Base-by-base conservation (phyloP, 768 basidiomycete genomes). In the Auriscalpium microsporum region DNA sequence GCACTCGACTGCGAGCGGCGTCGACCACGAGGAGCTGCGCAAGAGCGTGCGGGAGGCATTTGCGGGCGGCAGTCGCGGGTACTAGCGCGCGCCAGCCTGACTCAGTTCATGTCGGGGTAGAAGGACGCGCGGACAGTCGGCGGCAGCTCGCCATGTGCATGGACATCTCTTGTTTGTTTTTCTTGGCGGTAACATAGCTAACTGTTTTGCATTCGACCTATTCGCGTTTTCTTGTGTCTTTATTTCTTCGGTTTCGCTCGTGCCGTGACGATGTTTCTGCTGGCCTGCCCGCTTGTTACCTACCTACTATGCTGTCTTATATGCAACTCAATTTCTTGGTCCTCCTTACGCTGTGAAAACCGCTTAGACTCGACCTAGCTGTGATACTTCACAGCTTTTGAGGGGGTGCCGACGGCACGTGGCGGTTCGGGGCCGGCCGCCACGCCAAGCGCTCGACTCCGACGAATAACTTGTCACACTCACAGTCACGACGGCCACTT, bases 1-100 rank as follows among this genome's bases (percentile, higher is more conserved):
- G 60, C 83, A 79, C 17, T 79, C 72, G 58, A 76, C 73, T 57
- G 67, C 65, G 34, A 65, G 72, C 50, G 66, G 70, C 10, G 75
- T 79, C 52, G 85, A 87, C n/a, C 85, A 88, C 54, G 88, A 90
- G 57, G 88, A 90, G 68, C 74, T 93, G 54, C 73, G 88, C 64
- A 77, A 82, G 68, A 93, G 90, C 59, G 87, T 93, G 54, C 76
- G 86, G 53, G 90, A 92, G 62, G 90, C 90, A 8, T 85, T 92
- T 57, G 78, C 77, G n/a, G 76, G 81, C 10, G 78, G 82, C 45
- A 82, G 83, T 23, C 78, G 81, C 52, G 63, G 67, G 52, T 57
- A 55, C 45, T 55, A 62, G 36, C 56, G 58, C 56, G 58, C 11
- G 17, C 40, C 33, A 17, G 6, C 40, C 13, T 42, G 40, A 42